Evolutionary conservation across 2,329 filamentous ascomycete species (phyloP).

Genomic region (Colletotrichum coccodes): DNA sequence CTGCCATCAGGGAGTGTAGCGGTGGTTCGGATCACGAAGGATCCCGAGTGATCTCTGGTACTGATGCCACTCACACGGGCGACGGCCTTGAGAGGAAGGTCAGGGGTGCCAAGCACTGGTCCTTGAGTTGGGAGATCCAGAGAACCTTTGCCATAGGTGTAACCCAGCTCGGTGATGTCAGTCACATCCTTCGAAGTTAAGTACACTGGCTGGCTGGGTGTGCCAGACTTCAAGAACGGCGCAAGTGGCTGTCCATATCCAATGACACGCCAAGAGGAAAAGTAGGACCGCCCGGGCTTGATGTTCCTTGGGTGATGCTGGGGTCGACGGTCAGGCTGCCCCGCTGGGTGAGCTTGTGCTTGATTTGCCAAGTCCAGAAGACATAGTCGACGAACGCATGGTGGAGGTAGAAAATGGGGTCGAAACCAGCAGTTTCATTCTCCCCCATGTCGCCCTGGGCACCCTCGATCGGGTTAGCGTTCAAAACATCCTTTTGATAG

Average conservation of each 20-base stretch:
- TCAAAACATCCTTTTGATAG: constrained; percentile 2
- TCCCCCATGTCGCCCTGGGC: constrained; percentile 45
- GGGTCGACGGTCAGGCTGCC: not conserved
- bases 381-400: not conserved
- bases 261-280: not conserved
- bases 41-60: not conserved
- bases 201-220: not conserved
- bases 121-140: not conserved
- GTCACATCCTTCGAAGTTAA: not conserved
- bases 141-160: not conserved
- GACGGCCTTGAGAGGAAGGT: not conserved
- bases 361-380: not conserved
- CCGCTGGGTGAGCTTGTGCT: not conserved
- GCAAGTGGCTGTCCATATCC: not conserved
- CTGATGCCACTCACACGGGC: not conserved
- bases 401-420: not conserved
- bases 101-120: not conserved
- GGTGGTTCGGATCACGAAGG: not conserved
- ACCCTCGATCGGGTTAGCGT: constrained; percentile 24
- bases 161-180: not conserved
- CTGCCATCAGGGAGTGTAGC: not conserved
- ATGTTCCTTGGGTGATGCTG: not conserved
- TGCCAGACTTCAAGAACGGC: not conserved
- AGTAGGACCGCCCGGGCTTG: not conserved
- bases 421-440: constrained; percentile 42